phyloP scores from a whole-genome alignment of 1,284 basidiomycete species.

The Ceratobasidium sp. region DNA sequence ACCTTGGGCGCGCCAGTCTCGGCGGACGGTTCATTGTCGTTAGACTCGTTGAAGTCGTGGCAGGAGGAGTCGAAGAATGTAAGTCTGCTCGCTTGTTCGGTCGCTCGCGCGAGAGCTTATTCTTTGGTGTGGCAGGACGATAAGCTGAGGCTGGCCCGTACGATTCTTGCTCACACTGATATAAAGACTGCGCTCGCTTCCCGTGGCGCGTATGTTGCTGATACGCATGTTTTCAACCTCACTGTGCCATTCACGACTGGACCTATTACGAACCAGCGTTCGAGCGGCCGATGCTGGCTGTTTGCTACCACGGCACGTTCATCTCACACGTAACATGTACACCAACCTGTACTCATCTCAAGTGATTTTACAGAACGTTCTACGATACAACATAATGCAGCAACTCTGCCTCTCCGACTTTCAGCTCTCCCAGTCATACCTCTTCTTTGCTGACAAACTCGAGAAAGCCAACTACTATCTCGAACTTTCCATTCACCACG shows the following conservation, averaged over 20 bases:
- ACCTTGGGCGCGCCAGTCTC: conserved; percentile 54
- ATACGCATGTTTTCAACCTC: conserved; percentile 88
- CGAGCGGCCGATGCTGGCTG: conserved; percentile 90
- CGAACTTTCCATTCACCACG: conserved; percentile 86
- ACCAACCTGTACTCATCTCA: not conserved
- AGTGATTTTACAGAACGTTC: conserved; percentile 67
- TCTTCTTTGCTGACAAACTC: conserved; percentile 95
- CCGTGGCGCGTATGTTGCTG: conserved; percentile 72
- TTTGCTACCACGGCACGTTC: conserved; percentile 78
- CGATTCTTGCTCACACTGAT: conserved; percentile 81
- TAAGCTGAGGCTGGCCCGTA: conserved; percentile 81
- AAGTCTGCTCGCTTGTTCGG: conserved; percentile 42
- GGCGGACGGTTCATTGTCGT: conserved; percentile 69
- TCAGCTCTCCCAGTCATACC: conserved; percentile 90
- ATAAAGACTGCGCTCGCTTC: conserved; percentile 74
- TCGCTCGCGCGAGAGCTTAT: not conserved
- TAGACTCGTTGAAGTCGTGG: conserved; percentile 72
- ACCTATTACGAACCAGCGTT: conserved; percentile 90
- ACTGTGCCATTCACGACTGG: conserved; percentile 82
- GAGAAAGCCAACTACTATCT: conserved; percentile 97
- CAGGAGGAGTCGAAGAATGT: conserved; percentile 66
- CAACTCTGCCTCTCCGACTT: conserved; percentile 88
- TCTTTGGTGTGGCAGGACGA: conserved; percentile 56
- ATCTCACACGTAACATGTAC: conserved; percentile 21
- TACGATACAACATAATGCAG: conserved; percentile 87